phyloP scores from a whole-genome alignment of 768 basidiomycete species.

The Agrocybe chaxingu region DNA sequence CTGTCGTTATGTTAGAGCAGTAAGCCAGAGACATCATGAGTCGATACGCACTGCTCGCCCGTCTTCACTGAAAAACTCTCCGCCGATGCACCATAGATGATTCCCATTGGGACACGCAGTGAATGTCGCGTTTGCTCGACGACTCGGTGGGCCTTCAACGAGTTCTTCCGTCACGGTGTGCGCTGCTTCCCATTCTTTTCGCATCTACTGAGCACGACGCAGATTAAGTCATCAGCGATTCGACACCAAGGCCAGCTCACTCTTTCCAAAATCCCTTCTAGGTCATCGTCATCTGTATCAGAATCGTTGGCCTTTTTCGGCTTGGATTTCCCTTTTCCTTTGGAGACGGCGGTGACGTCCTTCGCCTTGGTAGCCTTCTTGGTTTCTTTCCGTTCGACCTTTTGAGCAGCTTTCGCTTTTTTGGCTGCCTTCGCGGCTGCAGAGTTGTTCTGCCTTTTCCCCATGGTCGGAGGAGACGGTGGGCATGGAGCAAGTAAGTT shows the following conservation, averaged over 20 bases:
- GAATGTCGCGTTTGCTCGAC: conserved; percentile 81
- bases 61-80: conserved; percentile 87
- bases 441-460: conserved; percentile 1
- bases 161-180: conserved; percentile 85
- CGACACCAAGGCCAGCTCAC: conserved; percentile 32
- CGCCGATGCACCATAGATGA: conserved; percentile 81
- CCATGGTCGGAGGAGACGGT: too few species aligned
- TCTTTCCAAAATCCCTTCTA: conserved; percentile 82
- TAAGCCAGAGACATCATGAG: not conserved
- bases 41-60: conserved; percentile 60
- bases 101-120: conserved; percentile 79
- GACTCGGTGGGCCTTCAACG: conserved; percentile 76
- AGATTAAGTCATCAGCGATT: conserved; percentile 1
- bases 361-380: conserved; percentile 51
- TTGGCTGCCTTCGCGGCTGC: conserved; percentile 58
- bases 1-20: conserved; percentile 27
- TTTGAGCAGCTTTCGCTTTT: conserved; percentile 64
- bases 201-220: conserved; percentile 52
- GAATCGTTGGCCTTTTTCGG: conserved; percentile 33
- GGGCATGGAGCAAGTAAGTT: too few species aligned
- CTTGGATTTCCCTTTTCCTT: conserved; percentile 17
- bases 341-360: not conserved
- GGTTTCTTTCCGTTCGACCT: conserved; percentile 66
- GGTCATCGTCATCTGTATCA: conserved; percentile 70
- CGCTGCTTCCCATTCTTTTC: conserved; percentile 78